Evolutionary conservation across 306 rosid genomes (phyloP), one percentile per base, ranked within the genome.

Genomic region (Bauhinia variegata): DNA sequence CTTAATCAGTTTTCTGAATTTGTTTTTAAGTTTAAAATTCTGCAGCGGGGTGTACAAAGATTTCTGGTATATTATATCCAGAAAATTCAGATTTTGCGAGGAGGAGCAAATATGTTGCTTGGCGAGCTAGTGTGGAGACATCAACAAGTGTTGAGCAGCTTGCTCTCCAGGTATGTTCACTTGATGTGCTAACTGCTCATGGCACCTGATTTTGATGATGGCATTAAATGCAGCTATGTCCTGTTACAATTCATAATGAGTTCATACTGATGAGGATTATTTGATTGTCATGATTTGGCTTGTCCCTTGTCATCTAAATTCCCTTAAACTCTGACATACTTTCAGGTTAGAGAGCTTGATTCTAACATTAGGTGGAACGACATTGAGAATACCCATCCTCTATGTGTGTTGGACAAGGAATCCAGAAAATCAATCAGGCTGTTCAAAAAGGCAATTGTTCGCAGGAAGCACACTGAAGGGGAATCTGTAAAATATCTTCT

Each of bases 321-420:
- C 65, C 47, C 10, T 74, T 66, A 50, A 68, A 44, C 31, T 47
- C 38, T 64, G 54, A 55, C 36, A 52, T 72, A 34, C 64, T 82
- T 78, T 68, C 90, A 93, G 99, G 92, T 88, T 75, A 90, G 99
- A 57, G 99, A 93, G 85, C 86, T 93, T 69, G 84, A 90, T 83
- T 83, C 87, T 39, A 78, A 84, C 81, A 86, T 93, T 65, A 91
- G 53, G 78, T 93, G 99, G 99, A 86, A 82, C 65, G 91, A 93
- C 71, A 79, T 90, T 61, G 97, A 93, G 76, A 93, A 93, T 72
- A 81, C 80, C 37, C 89, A 85, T 75, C 83, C 91, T 70, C 83
- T 83, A 31, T 79, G 77, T 57, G 74, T 80, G 13, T 42, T 90
- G 75, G 99, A 93, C 84, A 88, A 88, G 68, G 96, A 90, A 76